Evolutionary conservation across 2,329 filamentous ascomycete species (phyloP), one percentile per base, ranked within the genome.

Genomic region (Colletotrichum phormii): DNA sequence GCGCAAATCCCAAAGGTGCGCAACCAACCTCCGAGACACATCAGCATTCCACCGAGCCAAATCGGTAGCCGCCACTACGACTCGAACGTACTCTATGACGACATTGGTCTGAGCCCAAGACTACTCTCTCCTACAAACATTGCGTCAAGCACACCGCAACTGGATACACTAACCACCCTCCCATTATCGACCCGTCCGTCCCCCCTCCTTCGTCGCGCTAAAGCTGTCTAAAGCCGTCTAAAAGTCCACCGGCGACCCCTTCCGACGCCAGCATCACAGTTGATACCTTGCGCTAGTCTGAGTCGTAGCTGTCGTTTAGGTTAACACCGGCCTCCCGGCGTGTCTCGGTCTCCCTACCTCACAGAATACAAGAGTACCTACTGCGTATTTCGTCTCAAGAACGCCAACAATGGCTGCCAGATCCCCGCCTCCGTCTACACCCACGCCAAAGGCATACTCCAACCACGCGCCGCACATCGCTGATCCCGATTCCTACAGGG

Each of bases 31-130:
- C 46, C 68, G 29, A 62, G 57, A 57, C 53, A 60, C 63, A 51
- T 61, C 68, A 63, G 22, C 69, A 72, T 72, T 72, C 59, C 46
- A 64, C 54, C 58, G 59, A 33, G 13, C 66, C 70, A 15, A 72
- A 55, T 65, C 35, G 55, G 55, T 60, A 57, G 55, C 53, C 66
- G 55, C 60, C 60, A 31, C 55, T 60, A 54, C 70, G 53, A 69
- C 58, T 55, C 42, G 59, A 26, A 58, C 58, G 42, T 29, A 33
- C 33, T 42, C 42, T 42, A 72, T 72, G 66, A 72, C 66, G 70
- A 70, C 70, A 72, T 70, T 64, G 60, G 66, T 72, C 65, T 70
- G 46, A 72, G 65, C 66, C 60, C 33, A 33, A 35, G 55, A 35
- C 22, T 64, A 46, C 70, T 33, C 55, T 55, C 60, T 31, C 55